phyloP scores from a whole-genome alignment of 148 eudicot genomes.

The Rhododendron ovatum region DNA sequence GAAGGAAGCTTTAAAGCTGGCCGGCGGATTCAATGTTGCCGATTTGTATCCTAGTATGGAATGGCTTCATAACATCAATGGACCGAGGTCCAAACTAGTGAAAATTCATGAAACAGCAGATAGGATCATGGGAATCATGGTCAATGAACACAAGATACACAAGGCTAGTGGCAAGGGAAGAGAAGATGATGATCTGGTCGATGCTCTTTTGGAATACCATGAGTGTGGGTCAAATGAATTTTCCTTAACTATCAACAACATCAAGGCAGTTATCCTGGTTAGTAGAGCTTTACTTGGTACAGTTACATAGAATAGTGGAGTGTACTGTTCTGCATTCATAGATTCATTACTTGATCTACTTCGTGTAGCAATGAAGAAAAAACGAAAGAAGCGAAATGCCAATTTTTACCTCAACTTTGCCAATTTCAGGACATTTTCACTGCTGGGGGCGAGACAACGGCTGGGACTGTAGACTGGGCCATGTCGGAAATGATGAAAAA shows the following conservation, averaged over 20 bases:
- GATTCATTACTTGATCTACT: background rate
- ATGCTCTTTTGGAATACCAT: conserved; percentile 23
- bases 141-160: conserved; percentile 10
- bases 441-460: conserved; percentile 29
- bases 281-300: conserved; percentile 13
- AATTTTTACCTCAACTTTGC: background rate
- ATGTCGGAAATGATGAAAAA: conserved; percentile 35
- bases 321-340: background rate
- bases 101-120: conserved; percentile 13
- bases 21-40: conserved; percentile 17
- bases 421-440: conserved; percentile 21
- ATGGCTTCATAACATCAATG: conserved; percentile 13
- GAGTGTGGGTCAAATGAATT: conserved; percentile 5
- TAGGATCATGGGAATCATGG: conserved; percentile 17
- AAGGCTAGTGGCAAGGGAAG: background rate
- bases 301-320: background rate
- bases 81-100: conserved; percentile 11
- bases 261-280: conserved; percentile 36
- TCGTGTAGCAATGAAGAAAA: background rate
- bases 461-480: conserved; percentile 26
- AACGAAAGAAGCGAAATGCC: background rate
- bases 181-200: conserved; percentile 22
- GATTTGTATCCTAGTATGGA: conserved; percentile 23
- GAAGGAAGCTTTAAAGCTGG: background rate
- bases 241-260: conserved; percentile 19